A percentile compares a stretch with the other conserved stretches of the same genome.
These are phyloP conservation scores for Cyberlindnera nakhonratchasimensis DNA, from an alignment of 805 yeast genomes.

Conservation along the genomic window DNA sequence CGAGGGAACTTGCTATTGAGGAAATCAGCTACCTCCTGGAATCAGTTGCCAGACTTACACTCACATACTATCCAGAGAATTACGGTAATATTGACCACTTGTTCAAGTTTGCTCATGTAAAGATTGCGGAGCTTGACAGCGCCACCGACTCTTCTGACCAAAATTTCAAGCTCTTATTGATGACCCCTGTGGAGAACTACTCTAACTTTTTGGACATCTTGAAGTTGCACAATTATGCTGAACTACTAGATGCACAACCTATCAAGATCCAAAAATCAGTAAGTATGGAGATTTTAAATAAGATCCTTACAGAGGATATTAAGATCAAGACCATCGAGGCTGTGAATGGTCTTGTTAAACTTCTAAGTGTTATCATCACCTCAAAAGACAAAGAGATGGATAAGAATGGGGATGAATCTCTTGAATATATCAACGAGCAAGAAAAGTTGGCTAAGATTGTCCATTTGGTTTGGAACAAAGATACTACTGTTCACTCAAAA, in stretches of 20 bases:
- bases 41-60: constrained; percentile 59
- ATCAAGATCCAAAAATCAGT: constrained; percentile 50
- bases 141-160: constrained; percentile 31
- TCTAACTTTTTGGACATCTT: constrained; percentile 32
- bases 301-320: constrained; percentile 41
- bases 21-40: constrained; percentile 64
- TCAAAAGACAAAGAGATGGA: constrained; percentile 27
- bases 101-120: constrained; percentile 48
- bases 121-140: constrained; percentile 34
- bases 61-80: constrained; percentile 63
- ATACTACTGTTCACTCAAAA: constrained; percentile 42
- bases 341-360: constrained; percentile 54
- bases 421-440: constrained; percentile 43
- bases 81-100: constrained; percentile 58
- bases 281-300: constrained; percentile 58
- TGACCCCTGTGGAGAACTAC: constrained; percentile 46
- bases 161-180: constrained; percentile 44
- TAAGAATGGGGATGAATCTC: constrained; percentile 26
- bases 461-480: constrained; percentile 54
- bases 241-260: constrained; percentile 53
- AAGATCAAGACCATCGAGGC: constrained; percentile 43
- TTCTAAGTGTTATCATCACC: constrained; percentile 52
- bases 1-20: constrained; percentile 59
- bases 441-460: constrained; percentile 67
- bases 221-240: constrained; percentile 46